Conservation (phyloP, 2,329 filamentous ascomycete genomes). For the Colletotrichum siamense region DNA sequence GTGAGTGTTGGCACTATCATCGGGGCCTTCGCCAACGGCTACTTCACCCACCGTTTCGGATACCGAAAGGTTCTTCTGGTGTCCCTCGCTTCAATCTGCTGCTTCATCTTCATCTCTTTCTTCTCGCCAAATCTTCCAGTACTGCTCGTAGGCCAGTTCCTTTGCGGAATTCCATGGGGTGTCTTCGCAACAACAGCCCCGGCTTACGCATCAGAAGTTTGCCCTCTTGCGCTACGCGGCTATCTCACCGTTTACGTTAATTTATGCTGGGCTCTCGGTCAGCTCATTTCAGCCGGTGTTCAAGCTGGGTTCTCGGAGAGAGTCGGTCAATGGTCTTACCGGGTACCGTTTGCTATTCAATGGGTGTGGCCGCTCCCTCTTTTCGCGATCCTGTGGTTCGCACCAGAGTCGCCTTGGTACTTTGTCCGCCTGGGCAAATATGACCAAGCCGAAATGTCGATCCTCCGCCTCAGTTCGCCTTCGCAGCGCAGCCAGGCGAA, state of each 20-base stretch:
- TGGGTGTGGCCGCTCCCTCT: constrained; percentile 27
- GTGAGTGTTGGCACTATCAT: constrained; percentile 51
- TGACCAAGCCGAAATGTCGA: not conserved
- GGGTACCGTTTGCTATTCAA: constrained; percentile 30
- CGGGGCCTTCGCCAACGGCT: constrained; percentile 52
- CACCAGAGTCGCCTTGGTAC: constrained; percentile 4
- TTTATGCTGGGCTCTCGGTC: not conserved
- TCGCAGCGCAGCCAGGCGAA: not conserved
- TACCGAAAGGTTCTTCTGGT: constrained; percentile 49
- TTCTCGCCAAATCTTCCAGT: constrained; percentile 44
- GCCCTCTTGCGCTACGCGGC: constrained; percentile 42
- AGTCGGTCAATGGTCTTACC: constrained; percentile 27
- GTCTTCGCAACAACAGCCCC: constrained; percentile 49
- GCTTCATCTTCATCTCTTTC: constrained; percentile 52
- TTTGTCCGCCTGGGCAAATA: not conserved
- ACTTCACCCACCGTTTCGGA: constrained; percentile 46
- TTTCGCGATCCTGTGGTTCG: constrained; percentile 4
- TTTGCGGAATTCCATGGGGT: constrained; percentile 52
- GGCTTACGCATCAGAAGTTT: constrained; percentile 51
- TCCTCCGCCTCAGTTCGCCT: not conserved
- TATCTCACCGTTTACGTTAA: constrained; percentile 34
- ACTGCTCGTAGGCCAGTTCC: constrained; percentile 47
- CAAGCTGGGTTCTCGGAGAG: constrained; percentile 30
- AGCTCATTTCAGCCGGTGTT: constrained; percentile 28
- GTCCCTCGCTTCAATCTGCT: constrained; percentile 39